Conservation (phyloP, 805 yeast genomes). For the Huiozyma sinensis region DNA sequence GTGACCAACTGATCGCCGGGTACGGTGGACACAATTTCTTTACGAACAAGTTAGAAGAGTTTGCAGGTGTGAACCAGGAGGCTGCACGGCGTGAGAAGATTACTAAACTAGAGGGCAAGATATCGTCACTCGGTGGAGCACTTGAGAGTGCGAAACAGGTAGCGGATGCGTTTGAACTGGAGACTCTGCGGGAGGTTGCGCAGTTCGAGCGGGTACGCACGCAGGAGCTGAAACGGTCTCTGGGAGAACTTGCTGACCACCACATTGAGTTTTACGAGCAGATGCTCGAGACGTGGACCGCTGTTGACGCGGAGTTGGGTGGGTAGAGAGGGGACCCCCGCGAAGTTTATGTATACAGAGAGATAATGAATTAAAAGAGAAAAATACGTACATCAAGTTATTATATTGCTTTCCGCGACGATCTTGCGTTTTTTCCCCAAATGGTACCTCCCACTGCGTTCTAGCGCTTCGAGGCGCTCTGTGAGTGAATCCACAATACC, state of each 20-base stretch:
- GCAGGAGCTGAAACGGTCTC: constrained; percentile 59
- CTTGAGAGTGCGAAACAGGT: constrained; percentile 40
- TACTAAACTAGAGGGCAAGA: constrained; percentile 38
- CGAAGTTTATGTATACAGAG: too few species aligned
- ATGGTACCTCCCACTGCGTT: too few species aligned
- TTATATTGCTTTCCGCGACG: too few species aligned
- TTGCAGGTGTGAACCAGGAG: constrained; percentile 54
- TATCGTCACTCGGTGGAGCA: constrained; percentile 40
- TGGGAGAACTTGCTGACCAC: constrained; percentile 63
- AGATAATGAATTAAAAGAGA: too few species aligned
- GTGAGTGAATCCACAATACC: constrained; percentile 1
- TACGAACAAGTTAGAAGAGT: constrained; percentile 47
- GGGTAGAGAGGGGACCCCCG: neutral
- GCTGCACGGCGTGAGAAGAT: constrained; percentile 42
- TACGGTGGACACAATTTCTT: constrained; percentile 43
- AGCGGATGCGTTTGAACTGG: constrained; percentile 45
- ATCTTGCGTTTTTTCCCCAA: too few species aligned
- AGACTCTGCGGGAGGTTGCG: constrained; percentile 44
- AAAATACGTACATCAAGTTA: too few species aligned
- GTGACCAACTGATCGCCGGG: constrained; percentile 40
- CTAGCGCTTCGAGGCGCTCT: too few species aligned
- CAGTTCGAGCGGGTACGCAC: constrained; percentile 75
- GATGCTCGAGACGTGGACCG: constrained; percentile 62
- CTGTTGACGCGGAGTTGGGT: constrained; percentile 35
- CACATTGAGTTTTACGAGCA: constrained; percentile 64